Evolutionary conservation across 441 rosid species (phyloP), one percentile per base, ranked within the genome.

Genomic region (Adansonia madagascariensis): DNA sequence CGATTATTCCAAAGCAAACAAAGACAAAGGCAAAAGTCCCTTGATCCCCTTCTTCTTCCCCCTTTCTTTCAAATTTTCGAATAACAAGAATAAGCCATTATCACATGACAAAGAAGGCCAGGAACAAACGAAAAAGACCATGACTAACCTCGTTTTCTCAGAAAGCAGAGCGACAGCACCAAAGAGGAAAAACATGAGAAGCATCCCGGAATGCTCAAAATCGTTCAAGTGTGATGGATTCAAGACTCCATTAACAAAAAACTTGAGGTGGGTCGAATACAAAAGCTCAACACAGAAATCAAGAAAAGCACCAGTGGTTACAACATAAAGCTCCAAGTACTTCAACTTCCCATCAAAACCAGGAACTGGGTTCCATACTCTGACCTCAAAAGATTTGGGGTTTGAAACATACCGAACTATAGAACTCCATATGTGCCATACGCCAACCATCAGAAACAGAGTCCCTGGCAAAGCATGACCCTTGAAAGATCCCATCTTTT

Each of bases 181-280:
- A n/a, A 95, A 90, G 73, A 93, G 75, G 67, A 95, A 91, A 85
- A 95, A 93, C 98, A 95, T 95, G 55, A 95, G 88, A 84, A 95
- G 98, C 99, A 95, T 95, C 59, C 97, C 99, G 0, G 95, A 86
- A 71, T 95, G 99, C 85, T 95, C 98, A 12, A 95, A 95, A 84
- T 95, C 91, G 69, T 93, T 93, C 94, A 95, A 86, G 85, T 95
- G 98, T 15, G 87, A 81, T n/a, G 98, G 97, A 79, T 93, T 95
- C 86, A 95, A 79, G 44, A 86, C 87, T 72, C 97, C 97, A 53
- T 91, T 74, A 17, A 91, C 94, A 73, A 91, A 89, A 79, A 93
- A 87, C 74, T 84, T 90, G 82, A 95, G 97, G 86, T 95, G 99
- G 75, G 98, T 90, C 0, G 99, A 93, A 83, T 95, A 93, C 66